Conservation (phyloP, 176 grass and related monocot genomes). For the Oropetium thomaeum region DNA sequence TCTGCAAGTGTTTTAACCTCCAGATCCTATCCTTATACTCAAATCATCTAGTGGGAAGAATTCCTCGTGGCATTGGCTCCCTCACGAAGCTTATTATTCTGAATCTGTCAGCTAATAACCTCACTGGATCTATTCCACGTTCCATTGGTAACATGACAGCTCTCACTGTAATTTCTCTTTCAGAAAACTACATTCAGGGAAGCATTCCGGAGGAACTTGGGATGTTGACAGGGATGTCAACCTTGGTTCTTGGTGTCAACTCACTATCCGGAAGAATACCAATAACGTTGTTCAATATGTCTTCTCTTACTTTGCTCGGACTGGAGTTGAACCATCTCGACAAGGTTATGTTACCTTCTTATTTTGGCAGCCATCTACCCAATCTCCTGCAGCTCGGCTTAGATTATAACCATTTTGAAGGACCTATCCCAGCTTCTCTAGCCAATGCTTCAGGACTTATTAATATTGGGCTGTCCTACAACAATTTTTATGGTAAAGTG, state of each 20-base stretch:
- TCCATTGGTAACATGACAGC: conserved; percentile 4
- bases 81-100: neutral
- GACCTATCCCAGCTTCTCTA: conserved; percentile 22
- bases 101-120: neutral
- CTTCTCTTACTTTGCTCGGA: neutral
- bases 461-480: neutral
- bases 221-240: neutral
- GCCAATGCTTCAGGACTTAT: conserved; percentile 15
- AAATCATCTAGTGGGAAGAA: neutral
- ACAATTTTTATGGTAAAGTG: conserved; percentile 17
- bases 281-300: neutral
- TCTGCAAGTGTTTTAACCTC: conserved; percentile 5
- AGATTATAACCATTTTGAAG: conserved; percentile 14
- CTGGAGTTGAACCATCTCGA: neutral
- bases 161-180: neutral
- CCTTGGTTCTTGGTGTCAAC: neutral
- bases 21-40: neutral
- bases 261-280: neutral
- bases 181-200: neutral
- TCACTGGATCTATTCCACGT: conserved; percentile 2
- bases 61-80: neutral
- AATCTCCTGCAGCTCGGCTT: conserved; percentile 15
- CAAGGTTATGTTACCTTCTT: neutral
- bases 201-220: conserved; percentile 16
- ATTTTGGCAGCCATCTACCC: conserved; percentile 12